Evolutionary conservation across 345 rosid species (phyloP).

Genomic region (Corymbia maculata): DNA sequence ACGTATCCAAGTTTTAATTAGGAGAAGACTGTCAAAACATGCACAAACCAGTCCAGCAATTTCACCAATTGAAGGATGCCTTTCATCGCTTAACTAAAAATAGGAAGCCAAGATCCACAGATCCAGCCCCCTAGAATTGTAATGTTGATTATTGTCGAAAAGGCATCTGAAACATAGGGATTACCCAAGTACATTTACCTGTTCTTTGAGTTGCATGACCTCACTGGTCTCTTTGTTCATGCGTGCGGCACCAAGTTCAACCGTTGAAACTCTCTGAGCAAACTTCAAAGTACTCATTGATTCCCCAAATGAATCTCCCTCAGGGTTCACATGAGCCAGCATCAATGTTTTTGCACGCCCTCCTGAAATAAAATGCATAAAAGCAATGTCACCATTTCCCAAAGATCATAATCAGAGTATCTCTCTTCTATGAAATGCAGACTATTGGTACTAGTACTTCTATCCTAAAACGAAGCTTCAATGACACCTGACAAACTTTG

Average conservation of each 20-base stretch:
- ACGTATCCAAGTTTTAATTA: background rate
- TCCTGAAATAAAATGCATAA: constrained; percentile 22
- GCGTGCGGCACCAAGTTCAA: constrained; percentile 81
- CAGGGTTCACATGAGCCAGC: constrained; percentile 94
- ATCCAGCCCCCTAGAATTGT: background rate
- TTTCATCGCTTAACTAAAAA: too few species aligned
- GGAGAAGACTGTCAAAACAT: background rate
- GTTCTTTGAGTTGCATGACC: constrained; percentile 74
- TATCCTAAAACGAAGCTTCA: background rate
- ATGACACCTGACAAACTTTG: background rate
- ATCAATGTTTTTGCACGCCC: constrained; percentile 85
- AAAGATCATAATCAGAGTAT: background rate
- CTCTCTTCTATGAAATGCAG: background rate
- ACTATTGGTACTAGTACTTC: background rate
- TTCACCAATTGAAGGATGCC: background rate
- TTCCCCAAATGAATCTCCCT: constrained; percentile 71
- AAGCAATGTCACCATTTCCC: background rate
- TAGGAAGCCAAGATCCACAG: background rate
- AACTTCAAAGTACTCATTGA: constrained; percentile 85
- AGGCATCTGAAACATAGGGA: background rate
- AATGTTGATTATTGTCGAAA: background rate
- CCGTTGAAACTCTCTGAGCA: constrained; percentile 77
- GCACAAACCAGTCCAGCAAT: background rate
- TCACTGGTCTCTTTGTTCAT: constrained; percentile 73
- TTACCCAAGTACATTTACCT: constrained; percentile 24